These are phyloP conservation scores for Adansonia grandidieri DNA, from an alignment of 441 rosid species.

Conservation along the genomic window DNA sequence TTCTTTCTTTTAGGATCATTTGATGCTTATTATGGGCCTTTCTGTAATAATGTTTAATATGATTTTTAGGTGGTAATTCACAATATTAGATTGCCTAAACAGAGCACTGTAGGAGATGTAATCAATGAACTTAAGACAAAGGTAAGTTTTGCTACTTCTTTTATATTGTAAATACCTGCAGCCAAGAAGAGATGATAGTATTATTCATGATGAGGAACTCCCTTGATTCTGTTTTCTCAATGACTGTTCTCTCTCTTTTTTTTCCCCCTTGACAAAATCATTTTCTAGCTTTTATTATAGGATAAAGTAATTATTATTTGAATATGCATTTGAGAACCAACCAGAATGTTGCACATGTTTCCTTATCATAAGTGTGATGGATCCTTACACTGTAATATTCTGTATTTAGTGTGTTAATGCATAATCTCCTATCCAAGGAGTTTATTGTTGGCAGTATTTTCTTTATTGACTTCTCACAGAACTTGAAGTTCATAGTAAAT, in stretches of 20 bases:
- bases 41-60: constrained; percentile 22
- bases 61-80: constrained; percentile 73
- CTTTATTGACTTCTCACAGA: neutral
- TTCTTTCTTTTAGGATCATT: constrained; percentile 15
- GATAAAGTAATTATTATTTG: neutral
- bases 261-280: neutral
- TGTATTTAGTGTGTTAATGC: neutral
- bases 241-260: neutral
- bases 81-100: constrained; percentile 91
- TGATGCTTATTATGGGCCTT: constrained; percentile 6
- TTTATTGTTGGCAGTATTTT: neutral
- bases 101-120: constrained; percentile 92
- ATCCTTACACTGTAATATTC: neutral
- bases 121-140: constrained; percentile 81
- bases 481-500: neutral
- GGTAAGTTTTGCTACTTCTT: constrained; percentile 44
- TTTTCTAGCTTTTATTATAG: neutral
- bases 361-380: neutral
- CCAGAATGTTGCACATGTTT: neutral
- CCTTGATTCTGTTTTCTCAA: neutral
- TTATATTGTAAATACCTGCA: neutral
- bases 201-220: neutral
- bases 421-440: neutral
- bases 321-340: neutral
- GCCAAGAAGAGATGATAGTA: neutral